These are phyloP conservation scores for Metschnikowia aberdeeniae DNA, from an alignment of 805 yeast species.

Conservation along the genomic window DNA sequence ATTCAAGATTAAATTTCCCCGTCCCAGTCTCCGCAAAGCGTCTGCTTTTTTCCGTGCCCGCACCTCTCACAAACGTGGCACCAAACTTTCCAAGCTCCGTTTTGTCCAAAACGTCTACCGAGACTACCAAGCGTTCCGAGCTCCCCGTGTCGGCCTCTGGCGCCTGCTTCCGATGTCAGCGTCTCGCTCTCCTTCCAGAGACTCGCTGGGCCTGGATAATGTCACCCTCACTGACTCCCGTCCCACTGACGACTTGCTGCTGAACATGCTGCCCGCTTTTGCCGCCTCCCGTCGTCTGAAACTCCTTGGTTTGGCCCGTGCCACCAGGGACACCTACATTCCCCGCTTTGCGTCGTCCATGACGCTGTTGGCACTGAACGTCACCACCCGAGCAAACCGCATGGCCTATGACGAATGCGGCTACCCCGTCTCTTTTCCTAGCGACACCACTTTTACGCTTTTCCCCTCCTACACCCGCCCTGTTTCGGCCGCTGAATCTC, in stretches of 20 bases:
- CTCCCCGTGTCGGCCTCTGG: conserved; percentile 14
- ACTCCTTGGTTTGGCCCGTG: conserved; percentile 47
- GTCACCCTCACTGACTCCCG: conserved; percentile 1
- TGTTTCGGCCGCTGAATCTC: conserved; percentile 14
- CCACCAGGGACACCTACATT: conserved; percentile 55
- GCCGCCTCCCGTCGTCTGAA: conserved; percentile 39
- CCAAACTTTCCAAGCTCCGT: conserved; percentile 21
- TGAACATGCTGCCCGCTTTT: background rate
- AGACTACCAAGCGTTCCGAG: conserved; percentile 29
- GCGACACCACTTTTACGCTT: conserved; percentile 56
- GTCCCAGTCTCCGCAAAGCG: conserved; percentile 10
- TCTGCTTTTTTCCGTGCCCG: conserved; percentile 13
- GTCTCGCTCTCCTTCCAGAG: background rate
- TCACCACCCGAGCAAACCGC: conserved; percentile 24
- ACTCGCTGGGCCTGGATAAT: conserved; percentile 1
- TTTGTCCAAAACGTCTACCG: conserved; percentile 28
- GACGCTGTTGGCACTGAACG: conserved; percentile 46
- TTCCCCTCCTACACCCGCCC: conserved; percentile 36
- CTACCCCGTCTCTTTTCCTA: conserved; percentile 36
- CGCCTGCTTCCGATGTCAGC: conserved; percentile 15
- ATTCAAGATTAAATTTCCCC: conserved; percentile 12
- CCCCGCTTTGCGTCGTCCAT: conserved; percentile 48
- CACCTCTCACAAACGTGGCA: conserved; percentile 11
- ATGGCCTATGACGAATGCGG: conserved; percentile 18
- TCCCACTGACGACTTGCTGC: conserved; percentile 4